phyloP scores from a whole-genome alignment of 495 filamentous ascomycete species.

The Daldinia childiae region DNA sequence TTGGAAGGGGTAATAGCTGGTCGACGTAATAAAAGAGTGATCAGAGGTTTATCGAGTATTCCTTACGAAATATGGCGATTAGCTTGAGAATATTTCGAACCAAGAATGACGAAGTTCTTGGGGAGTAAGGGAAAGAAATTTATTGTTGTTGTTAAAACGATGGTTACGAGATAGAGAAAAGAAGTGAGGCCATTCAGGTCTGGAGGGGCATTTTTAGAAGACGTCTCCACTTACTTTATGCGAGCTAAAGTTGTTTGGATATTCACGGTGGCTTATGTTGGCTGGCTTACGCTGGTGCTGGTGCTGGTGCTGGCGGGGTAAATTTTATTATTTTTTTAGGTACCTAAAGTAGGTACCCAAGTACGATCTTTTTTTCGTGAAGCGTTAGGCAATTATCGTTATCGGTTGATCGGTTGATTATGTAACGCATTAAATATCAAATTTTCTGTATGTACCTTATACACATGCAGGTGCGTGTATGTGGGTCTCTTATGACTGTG shows the following conservation, averaged over 20 bases:
- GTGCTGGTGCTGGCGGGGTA: constrained; percentile 43
- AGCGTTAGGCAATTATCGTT: constrained; percentile 23
- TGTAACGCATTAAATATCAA: constrained; percentile 14
- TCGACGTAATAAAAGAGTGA: background rate
- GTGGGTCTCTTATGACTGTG: constrained; percentile 13
- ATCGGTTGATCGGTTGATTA: constrained; percentile 22
- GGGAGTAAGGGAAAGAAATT: background rate
- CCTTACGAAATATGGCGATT: background rate
- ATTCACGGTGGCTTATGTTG: constrained; percentile 4
- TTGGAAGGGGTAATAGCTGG: constrained; percentile 11
- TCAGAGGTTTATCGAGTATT: background rate
- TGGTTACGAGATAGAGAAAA: constrained; percentile 10
- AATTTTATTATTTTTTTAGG: constrained; percentile 6
- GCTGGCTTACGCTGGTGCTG: background rate
- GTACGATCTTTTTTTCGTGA: background rate
- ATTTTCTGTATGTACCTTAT: background rate
- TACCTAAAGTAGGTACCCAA: background rate
- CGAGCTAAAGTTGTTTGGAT: constrained; percentile 35
- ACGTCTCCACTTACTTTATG: constrained; percentile 30
- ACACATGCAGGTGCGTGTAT: background rate
- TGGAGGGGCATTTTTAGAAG: constrained; percentile 35
- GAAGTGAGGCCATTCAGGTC: constrained; percentile 41
- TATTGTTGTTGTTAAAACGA: constrained; percentile 18
- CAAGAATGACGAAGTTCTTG: background rate
- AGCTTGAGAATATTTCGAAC: background rate